phyloP scores from a whole-genome alignment of 208 protist genomes.

The Leishmania major region DNA sequence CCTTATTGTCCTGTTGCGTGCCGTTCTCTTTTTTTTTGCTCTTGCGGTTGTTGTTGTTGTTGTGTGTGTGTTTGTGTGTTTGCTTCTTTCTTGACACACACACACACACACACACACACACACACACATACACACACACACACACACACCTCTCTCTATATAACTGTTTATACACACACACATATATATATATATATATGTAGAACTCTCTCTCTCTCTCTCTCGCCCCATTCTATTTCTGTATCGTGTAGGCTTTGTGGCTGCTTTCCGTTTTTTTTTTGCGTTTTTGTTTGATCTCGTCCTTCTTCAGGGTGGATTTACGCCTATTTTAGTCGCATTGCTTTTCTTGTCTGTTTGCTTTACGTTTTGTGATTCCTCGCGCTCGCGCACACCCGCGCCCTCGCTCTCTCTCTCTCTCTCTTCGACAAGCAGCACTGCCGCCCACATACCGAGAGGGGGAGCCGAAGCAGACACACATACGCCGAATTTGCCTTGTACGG shows the following conservation, averaged over 20 bases:
- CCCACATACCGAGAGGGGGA: background rate
- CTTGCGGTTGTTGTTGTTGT: background rate
- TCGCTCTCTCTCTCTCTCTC: background rate
- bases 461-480: background rate
- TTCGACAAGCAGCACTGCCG: background rate
- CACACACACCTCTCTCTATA: background rate
- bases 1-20: background rate
- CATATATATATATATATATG: background rate
- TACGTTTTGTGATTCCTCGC: background rate
- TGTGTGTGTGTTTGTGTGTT: background rate
- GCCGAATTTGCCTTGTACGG: background rate
- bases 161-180: background rate
- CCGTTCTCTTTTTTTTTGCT: too few relatives aligned
- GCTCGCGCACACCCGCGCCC: background rate
- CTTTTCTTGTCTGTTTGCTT: background rate
- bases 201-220: background rate
- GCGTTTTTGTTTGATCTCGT: constrained; percentile 12
- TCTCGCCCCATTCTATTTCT: background rate
- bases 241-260: background rate
- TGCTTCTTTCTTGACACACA: background rate
- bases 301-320: background rate
- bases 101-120: background rate
- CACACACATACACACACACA: background rate
- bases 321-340: too few relatives aligned
- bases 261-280: constrained; percentile 2